Evolutionary conservation across 306 rosid species (phyloP), one percentile per base, ranked within the genome.

Genomic region (Nissolia schottii): DNA sequence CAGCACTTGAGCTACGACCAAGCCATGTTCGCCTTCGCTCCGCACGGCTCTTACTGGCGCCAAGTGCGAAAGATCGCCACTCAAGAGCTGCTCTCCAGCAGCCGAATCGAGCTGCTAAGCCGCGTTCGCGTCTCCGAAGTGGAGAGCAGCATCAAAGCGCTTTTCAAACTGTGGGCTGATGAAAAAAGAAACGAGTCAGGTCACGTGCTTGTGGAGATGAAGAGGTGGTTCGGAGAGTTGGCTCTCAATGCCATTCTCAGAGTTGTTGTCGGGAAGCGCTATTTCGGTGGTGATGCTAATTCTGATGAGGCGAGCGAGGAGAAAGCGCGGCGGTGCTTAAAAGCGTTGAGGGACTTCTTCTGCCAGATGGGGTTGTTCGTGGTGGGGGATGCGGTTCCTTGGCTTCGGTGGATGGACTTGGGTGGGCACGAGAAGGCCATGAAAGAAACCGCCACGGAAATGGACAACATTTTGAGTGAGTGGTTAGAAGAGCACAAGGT

Each of bases 41-140:
- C 79, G 12, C 19, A 74, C 27, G 79, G 79, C 1, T 18, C 65
- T 7, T 74, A 51, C 14, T 74, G 85, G 84, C 84, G 85, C 0
- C 78, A 79, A 40, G 27, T 85, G 3, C 87, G 82, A 4, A 85
- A 77, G 59, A 53, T 88, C 9, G 11, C 64, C 0, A 41, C 79
- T 15, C 10, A 60, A 0, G 84, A 83, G 67, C 16, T 83, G 16
- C 81, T 88, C 24, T 88, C 93, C 1, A 79, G 55, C 64, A 67
- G 76, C 16, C 76, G 79, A 19, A 41, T 81, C 5, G 82, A 88
- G 67, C 28, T 74, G 1, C 75, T 67, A 15, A 74, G 73, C 35
- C 75, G 64, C 6, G 19, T 83, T 10, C 76, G 82, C 6, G 62
- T 27, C 5, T 67, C 70, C 1, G 81, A 88, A 54, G 74, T 71